These are phyloP conservation scores for Fragilaria crotonensis DNA, from an alignment of 108 stramenopile genomes.

Conservation along the genomic window DNA sequence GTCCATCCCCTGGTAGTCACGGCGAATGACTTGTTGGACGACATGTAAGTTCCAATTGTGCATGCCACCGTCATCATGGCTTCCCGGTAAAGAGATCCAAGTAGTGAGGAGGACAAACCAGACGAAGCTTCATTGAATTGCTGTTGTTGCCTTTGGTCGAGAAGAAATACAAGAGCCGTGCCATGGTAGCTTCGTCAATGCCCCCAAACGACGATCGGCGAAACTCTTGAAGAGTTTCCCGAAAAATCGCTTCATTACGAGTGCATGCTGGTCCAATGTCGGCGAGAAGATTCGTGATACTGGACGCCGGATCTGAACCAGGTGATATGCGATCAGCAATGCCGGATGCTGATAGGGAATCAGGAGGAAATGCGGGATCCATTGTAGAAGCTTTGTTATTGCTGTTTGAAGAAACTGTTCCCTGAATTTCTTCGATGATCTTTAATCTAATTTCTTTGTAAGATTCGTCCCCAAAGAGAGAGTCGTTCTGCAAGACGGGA, in stretches of 20 bases:
- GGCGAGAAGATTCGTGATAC: conserved; percentile 61
- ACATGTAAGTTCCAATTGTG: conserved; percentile 85
- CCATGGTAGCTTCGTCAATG: conserved; percentile 71
- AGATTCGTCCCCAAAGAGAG: neutral
- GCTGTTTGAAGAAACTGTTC: too few species aligned
- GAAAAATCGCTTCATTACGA: conserved; percentile 49
- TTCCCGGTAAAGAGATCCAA: conserved; percentile 47
- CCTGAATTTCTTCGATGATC: neutral
- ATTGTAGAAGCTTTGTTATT: too few species aligned
- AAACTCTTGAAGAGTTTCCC: conserved; percentile 66
- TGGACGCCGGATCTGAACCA: conserved; percentile 32
- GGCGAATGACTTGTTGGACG: conserved; percentile 68
- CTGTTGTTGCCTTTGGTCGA: conserved; percentile 33
- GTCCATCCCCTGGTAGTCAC: conserved; percentile 70
- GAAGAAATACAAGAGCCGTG: conserved; percentile 81
- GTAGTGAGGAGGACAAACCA: conserved; percentile 48
- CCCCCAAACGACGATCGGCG: conserved; percentile 15
- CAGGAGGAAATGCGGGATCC: neutral
- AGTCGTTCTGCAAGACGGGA: neutral
- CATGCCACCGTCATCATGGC: conserved; percentile 9
- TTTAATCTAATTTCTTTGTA: neutral
- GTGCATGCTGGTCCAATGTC: conserved; percentile 88
- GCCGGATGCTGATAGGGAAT: conserved; percentile 1
- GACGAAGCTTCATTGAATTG: conserved; percentile 27
- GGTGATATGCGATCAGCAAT: conserved; percentile 5